Conservation (phyloP, 768 basidiomycete genomes). For the Phylloporus arenicola region DNA sequence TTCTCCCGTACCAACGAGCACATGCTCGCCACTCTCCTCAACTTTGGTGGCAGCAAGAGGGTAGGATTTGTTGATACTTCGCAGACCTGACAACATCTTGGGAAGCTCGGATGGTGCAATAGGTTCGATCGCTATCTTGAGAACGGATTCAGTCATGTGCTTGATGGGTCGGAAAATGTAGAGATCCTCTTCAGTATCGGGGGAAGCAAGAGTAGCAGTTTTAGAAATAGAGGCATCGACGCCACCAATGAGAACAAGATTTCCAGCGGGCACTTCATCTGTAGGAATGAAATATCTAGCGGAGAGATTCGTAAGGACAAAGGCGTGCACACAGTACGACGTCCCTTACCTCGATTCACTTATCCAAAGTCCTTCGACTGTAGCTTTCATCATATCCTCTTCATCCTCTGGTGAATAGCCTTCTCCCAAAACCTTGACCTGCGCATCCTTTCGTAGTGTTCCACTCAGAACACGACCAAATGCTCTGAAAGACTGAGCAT, state of each 20-base stretch:
- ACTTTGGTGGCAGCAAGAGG: constrained; percentile 93
- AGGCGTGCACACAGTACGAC: neutral
- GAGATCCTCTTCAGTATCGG: constrained; percentile 76
- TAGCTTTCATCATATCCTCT: constrained; percentile 90
- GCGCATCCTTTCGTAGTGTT: constrained; percentile 75
- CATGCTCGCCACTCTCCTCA: constrained; percentile 97
- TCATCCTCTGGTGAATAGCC: constrained; percentile 99
- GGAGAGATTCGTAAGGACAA: neutral
- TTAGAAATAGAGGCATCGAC: constrained; percentile 94
- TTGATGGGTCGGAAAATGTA: constrained; percentile 95
- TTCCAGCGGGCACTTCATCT: constrained; percentile 86
- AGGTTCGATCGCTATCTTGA: constrained; percentile 98
- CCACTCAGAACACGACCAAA: constrained; percentile 94
- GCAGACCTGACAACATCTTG: constrained; percentile 95
- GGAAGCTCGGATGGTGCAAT: constrained; percentile 96
- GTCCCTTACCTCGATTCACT: constrained; percentile 73
- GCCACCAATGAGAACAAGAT: constrained; percentile 87
- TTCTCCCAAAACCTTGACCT: constrained; percentile 95
- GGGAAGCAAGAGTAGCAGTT: constrained; percentile 79
- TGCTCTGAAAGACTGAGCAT: constrained; percentile 94
- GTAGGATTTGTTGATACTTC: constrained; percentile 97
- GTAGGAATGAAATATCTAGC: constrained; percentile 84
- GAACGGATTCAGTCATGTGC: constrained; percentile 93
- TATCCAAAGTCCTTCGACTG: constrained; percentile 86
- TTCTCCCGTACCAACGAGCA: constrained; percentile 94